Percentiles rank a stretch among this genome's conserved stretches.
phyloP scores from a whole-genome alignment of 768 basidiomycete species.

The Astraeus odoratus region DNA sequence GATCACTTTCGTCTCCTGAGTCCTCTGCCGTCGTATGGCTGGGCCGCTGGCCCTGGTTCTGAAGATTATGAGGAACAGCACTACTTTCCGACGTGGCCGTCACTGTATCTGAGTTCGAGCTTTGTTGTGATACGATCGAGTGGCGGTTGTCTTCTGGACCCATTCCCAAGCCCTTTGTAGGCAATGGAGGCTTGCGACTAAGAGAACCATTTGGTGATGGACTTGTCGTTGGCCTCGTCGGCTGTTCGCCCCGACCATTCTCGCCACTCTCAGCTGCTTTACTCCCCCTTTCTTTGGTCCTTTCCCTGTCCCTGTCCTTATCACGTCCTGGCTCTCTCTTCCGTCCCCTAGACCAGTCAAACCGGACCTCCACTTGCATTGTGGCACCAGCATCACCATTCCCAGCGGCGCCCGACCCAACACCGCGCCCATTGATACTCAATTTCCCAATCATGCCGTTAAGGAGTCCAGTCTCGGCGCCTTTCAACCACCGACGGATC shows the following conservation, averaged over 20 bases:
- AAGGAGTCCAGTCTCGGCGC: conserved; percentile 37
- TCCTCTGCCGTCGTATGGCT: conserved; percentile 26
- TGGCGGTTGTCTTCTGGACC: conserved; percentile 30
- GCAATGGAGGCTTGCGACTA: conserved; percentile 7
- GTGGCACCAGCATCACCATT: conserved; percentile 5
- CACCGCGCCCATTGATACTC: conserved; percentile 20
- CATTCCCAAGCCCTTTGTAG: conserved; percentile 1
- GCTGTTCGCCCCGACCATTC: conserved; percentile 10
- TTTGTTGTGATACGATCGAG: conserved; percentile 37
- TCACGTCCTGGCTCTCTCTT: conserved; percentile 18
- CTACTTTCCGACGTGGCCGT: conserved; percentile 14
- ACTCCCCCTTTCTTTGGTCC: no score
- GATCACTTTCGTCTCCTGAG: conserved; percentile 79
- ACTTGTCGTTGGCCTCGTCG: conserved; percentile 9
- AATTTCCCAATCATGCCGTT: conserved; percentile 39
- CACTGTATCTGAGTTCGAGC: conserved; percentile 28
- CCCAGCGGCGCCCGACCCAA: conserved; percentile 5
- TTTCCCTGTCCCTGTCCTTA: conserved; percentile 16
- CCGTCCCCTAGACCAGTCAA: conserved; percentile 64
- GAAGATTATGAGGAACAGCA: conserved; percentile 11
- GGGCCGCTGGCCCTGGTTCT: background rate
- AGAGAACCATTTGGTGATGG: conserved; percentile 1
- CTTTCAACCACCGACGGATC: conserved; percentile 70
- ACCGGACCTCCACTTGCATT: conserved; percentile 58
- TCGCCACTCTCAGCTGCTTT: background rate